These are phyloP conservation scores for Endotrypanum monterogeii DNA, from an alignment of 208 protist genomes.

Conservation along the genomic window DNA sequence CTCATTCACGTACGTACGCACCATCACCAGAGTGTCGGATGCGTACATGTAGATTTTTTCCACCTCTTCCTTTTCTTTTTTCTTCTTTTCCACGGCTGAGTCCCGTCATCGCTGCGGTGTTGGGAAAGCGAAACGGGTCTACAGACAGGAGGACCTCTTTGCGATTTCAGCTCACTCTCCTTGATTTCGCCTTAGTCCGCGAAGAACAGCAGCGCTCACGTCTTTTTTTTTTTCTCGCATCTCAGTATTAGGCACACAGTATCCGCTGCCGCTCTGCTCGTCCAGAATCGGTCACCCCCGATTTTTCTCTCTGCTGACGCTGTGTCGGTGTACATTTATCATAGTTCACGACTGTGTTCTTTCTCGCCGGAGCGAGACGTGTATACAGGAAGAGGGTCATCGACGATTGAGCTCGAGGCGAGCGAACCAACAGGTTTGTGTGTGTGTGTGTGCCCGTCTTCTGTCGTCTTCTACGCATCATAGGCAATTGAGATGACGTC, in stretches of 20 bases:
- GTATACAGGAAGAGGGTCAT: background rate
- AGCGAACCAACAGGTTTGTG: background rate
- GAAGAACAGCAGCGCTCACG: too few species aligned
- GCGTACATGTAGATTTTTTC: background rate
- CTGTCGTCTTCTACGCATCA: background rate
- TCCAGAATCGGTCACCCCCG: background rate
- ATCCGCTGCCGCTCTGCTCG: background rate
- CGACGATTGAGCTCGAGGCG: background rate
- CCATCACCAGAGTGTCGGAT: background rate
- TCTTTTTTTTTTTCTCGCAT: background rate
- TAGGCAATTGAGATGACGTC: conserved; percentile 10
- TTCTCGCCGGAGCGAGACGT: too few species aligned
- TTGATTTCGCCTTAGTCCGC: too few species aligned
- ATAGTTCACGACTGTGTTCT: background rate
- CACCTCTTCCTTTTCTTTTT: background rate
- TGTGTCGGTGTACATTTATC: background rate
- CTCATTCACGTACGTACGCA: too few species aligned
- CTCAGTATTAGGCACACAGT: background rate
- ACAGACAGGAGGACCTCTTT: too few species aligned
- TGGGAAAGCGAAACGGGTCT: too few species aligned
- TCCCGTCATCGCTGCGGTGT: too few species aligned
- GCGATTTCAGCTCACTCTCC: too few species aligned
- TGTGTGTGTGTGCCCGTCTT: conserved; percentile 8
- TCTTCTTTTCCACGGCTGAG: background rate
- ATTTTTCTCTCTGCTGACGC: background rate